phyloP scores from a whole-genome alignment of 2,329 filamentous ascomycete species.

The Cercospora citrullina region DNA sequence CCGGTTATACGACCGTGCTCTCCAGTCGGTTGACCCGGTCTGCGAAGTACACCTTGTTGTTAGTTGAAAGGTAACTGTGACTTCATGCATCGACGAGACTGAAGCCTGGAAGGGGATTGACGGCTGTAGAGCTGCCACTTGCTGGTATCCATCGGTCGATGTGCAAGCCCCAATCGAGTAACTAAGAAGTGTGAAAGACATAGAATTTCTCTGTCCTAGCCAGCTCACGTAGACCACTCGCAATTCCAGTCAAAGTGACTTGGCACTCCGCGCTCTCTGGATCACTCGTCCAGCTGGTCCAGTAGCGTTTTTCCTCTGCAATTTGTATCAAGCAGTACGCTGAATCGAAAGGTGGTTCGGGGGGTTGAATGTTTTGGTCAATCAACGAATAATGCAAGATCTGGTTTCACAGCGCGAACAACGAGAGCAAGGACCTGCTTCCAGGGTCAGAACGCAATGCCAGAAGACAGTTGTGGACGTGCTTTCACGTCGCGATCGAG shows the following conservation, averaged over 20 bases:
- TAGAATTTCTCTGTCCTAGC: neutral
- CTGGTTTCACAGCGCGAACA: neutral
- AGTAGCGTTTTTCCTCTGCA: neutral
- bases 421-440: neutral
- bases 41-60: neutral
- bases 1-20: neutral
- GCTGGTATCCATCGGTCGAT: neutral
- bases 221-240: neutral
- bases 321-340: neutral
- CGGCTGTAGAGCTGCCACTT: neutral
- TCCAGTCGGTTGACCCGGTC: neutral
- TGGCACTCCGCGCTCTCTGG: neutral
- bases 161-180: neutral
- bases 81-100: neutral
- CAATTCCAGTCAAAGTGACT: neutral
- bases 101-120: neutral
- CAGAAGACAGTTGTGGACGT: neutral
- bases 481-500: neutral
- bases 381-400: neutral
- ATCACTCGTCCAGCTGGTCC: neutral
- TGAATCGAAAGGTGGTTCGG: neutral
- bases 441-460: neutral
- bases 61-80: neutral
- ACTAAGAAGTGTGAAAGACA: neutral
- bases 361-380: neutral